Evolutionary conservation across 805 yeast species (phyloP), one percentile per base, ranked within the genome.

Genomic region (Clavispora vitiphila): DNA sequence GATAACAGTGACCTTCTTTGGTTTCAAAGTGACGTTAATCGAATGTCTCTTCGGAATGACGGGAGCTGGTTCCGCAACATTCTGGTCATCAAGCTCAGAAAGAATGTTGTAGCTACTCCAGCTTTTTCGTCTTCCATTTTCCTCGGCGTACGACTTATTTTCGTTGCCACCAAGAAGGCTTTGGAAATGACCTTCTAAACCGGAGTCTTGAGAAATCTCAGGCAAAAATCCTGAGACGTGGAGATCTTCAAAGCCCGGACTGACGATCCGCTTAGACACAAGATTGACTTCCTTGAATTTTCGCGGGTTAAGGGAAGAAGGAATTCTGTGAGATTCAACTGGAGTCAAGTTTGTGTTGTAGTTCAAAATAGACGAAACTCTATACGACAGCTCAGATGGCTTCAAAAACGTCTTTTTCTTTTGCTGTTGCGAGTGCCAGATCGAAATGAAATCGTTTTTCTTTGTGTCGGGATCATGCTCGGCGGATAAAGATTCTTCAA

Each of bases 201-300:
- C 78, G 2, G 79, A 73, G 34, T 72, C 74, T 26, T 64, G 65
- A 1, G 77, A 67, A 21, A 73, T 38, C 45, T 76, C 76, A 4
- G 80, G 80, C 38, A 76, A 60, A 31, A 67, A 61, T 42, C 65
- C 61, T 18, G 69, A 67, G 1, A 65, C 65, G 23, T 72, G 55
- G 22, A 72, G 50, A 34, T 71, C 76, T 38, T 68, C 71, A 44
- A 58, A 53, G 16, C 66, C 66, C 21, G 76, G 69, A 49, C 70
- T 69, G 12, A 71, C 73, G 4, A 69, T 62, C 42, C 64, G 60
- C 38, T 71, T 62, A 3, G 74, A 64, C 43, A 65, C 56, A 5
- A 74, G 69, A 49, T 65, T 68, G 14, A 68, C 70, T 31, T 68
- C 72, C 42, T 58, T 67, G 51, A 69, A 64, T 40, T 56, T 63